Evolutionary conservation across 176 grass and related monocot genomes (phyloP).

Genomic region (Rhynchospora pubera): DNA sequence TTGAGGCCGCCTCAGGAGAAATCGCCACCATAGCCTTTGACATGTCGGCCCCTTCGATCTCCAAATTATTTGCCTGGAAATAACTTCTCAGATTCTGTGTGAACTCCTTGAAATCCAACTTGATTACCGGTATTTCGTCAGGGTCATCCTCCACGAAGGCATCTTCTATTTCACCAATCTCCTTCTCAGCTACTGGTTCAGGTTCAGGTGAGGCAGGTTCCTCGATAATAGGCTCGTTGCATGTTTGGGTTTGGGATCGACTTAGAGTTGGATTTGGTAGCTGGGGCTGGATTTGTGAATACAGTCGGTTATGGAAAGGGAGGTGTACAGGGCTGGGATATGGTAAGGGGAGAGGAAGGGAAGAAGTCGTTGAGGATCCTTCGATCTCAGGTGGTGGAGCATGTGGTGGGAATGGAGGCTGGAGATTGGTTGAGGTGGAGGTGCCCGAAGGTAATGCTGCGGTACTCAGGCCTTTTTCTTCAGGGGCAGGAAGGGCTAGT

Average conservation of each 20-base stretch:
- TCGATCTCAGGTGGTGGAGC: not conserved
- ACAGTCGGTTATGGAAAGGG: slow-evolving; percentile 1
- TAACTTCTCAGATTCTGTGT: slow-evolving; percentile 70
- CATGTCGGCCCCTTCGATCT: slow-evolving; percentile 59
- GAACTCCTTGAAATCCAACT: slow-evolving; percentile 71
- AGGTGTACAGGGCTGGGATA: not conserved
- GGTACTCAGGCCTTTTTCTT: slow-evolving; percentile 40
- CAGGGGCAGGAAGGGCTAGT: slow-evolving; percentile 68
- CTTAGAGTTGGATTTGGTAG: slow-evolving; percentile 29
- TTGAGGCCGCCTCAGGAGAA: slow-evolving; percentile 54
- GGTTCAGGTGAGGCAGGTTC: slow-evolving; percentile 67
- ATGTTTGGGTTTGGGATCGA: slow-evolving; percentile 9
- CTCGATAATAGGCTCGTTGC: slow-evolving; percentile 65
- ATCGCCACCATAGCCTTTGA: slow-evolving; percentile 63
- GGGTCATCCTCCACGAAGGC: slow-evolving; percentile 62
- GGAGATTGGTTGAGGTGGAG: slow-evolving; percentile 8
- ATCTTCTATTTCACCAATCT: slow-evolving; percentile 67
- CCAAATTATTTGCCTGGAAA: slow-evolving; percentile 64
- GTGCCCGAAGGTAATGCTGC: slow-evolving; percentile 13
- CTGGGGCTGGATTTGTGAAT: not conserved
- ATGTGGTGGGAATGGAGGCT: not conserved
- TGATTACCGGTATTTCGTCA: slow-evolving; percentile 74
- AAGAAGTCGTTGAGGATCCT: slow-evolving; percentile 4
- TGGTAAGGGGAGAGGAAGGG: not conserved
- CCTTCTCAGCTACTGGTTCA: slow-evolving; percentile 36